Evolutionary conservation across 2,329 filamentous ascomycete genomes (phyloP).

Genomic region (Aphanoascus verrucosus): DNA sequence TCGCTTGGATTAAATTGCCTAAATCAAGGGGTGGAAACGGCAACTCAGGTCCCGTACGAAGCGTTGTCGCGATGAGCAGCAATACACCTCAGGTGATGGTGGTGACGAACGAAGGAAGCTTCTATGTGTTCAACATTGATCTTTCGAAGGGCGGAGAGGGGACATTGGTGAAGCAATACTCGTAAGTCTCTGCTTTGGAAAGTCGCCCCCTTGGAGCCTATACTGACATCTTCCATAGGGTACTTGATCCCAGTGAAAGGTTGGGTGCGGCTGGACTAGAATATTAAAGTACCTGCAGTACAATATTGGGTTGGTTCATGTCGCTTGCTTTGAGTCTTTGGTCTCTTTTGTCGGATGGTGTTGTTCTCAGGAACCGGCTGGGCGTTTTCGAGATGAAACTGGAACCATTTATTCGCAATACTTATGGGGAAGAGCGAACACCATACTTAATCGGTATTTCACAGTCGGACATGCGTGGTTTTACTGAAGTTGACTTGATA

Average conservation of each 20-base stretch:
- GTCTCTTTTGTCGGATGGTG: neutral
- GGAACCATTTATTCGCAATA: neutral
- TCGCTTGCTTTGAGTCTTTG: neutral
- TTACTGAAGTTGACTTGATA: too few species aligned
- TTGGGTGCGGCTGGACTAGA: slow-evolving; percentile 15
- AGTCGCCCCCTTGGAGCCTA: slow-evolving; percentile 1
- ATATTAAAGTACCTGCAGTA: neutral
- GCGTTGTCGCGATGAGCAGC: slow-evolving; percentile 95
- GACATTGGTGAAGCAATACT: slow-evolving; percentile 80
- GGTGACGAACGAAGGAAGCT: slow-evolving; percentile 87
- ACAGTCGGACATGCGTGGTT: too few species aligned
- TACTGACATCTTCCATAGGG: slow-evolving; percentile 22
- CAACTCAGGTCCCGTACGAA: slow-evolving; percentile 52
- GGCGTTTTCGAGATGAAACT: slow-evolving; percentile 4
- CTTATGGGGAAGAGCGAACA: neutral
- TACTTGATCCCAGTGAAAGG: slow-evolving; percentile 37
- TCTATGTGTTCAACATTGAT: slow-evolving; percentile 92
- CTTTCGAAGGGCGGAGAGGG: slow-evolving; percentile 91
- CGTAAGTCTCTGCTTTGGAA: slow-evolving; percentile 52
- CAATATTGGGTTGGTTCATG: neutral
- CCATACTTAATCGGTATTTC: too few species aligned
- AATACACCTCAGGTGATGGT: slow-evolving; percentile 96
- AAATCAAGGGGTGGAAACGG: slow-evolving; percentile 39
- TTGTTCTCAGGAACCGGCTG: neutral
- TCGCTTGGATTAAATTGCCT: slow-evolving; percentile 91